Evolutionary conservation across 805 yeast species (phyloP).

Genomic region (Candida coquimbonensis): DNA sequence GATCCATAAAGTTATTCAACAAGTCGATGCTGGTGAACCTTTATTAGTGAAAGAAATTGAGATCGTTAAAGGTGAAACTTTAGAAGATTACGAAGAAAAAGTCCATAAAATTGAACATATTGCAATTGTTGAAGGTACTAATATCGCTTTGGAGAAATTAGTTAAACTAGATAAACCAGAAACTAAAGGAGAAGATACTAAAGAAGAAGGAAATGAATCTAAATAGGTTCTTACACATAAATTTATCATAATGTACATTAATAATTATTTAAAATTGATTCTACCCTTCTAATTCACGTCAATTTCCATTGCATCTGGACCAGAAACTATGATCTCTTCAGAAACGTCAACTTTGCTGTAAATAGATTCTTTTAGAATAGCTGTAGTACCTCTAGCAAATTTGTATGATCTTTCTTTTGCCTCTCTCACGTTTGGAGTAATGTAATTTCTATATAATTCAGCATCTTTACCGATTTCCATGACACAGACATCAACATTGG

Average conservation of each 20-base stretch:
- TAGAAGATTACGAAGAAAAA: slow-evolving; percentile 74
- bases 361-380: slow-evolving; percentile 62
- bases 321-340: slow-evolving; percentile 35
- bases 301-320: slow-evolving; percentile 42
- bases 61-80: slow-evolving; percentile 61
- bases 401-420: slow-evolving; percentile 76
- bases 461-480: slow-evolving; percentile 94
- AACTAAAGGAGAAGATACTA: not conserved
- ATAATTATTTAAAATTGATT: not conserved
- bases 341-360: slow-evolving; percentile 61
- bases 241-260: slow-evolving; percentile 4
- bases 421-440: slow-evolving; percentile 85
- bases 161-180: slow-evolving; percentile 2
- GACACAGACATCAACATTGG: slow-evolving; percentile 95
- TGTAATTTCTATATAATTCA: slow-evolving; percentile 72
- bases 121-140: slow-evolving; percentile 91
- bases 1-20: slow-evolving; percentile 95
- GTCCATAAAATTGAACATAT: slow-evolving; percentile 81
- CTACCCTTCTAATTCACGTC: slow-evolving; percentile 25
- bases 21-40: slow-evolving; percentile 92
- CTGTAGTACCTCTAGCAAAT: slow-evolving; percentile 93
- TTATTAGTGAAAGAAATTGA: slow-evolving; percentile 73
- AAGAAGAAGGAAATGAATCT: not conserved
- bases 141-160: slow-evolving; percentile 40
- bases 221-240: not conserved